Evolutionary conservation across 2,329 filamentous ascomycete genomes (phyloP), one percentile per base, ranked within the genome.

Genomic region (Hypoxylon sp.): DNA sequence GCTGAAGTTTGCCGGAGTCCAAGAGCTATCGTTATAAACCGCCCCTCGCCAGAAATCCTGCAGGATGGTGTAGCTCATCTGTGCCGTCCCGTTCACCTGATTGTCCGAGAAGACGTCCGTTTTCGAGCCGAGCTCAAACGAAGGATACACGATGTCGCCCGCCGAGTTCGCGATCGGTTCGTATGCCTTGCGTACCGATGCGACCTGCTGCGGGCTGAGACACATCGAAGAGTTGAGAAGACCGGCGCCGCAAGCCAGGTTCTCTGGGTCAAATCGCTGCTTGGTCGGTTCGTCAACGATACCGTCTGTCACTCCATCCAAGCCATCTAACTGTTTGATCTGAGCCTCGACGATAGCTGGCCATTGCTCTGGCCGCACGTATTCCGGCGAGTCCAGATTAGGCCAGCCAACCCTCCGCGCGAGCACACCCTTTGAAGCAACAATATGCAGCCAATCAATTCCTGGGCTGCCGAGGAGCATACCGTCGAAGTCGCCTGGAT

Each of bases 401-500:
- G 72, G 76, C 11, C 78, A 69, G 48, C 75, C 75, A n/a, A 76
- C 61, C 13, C 75, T 76, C 10, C 62, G 63, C 3, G 67, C 65
- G n/a, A 68, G 38, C 73, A 81, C 64, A 62, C 75, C 78, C 76
- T 77, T 79, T 74, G 75, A 81, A 3, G 60, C 61, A 20, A 66
- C 51, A 49, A 66, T 58, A 37, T 47, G 61, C 9, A 61, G 31
- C 63, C 56, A 69, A 50, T 67, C 41, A 20, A 69, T 10, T 5
- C 77, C 79, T 27, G 73, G 72, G 48, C 54, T 62, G 13, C 77
- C 78, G 4, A 79, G 79, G 2, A 83, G 66, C n/a, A 83, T 74
- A 20, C 81, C 81, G 59, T 83, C 79, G 53, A 83, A 83, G 54
- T 83, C 80, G 6, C 80, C 75, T 0, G 81, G 81, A 59, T 78